Evolutionary conservation across 1,139 yeast genomes (phyloP), one percentile per base, ranked within the genome.

Genomic region (Protomyces arabidopsidicola): DNA sequence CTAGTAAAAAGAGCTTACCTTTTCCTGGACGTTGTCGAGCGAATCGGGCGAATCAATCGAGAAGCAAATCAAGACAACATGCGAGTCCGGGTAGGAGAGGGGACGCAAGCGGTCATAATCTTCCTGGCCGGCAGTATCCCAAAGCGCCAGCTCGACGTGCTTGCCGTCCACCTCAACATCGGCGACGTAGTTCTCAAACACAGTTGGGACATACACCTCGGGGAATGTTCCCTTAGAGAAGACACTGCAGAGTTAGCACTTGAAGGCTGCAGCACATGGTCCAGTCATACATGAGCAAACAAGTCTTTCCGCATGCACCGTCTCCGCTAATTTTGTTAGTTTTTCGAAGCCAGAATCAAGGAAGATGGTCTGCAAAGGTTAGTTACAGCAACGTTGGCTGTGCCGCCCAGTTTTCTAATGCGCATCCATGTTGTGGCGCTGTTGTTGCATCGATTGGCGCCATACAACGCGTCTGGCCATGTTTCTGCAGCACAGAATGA

Each of bases 71-170:
- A 90, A 77, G 72, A 90, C 90, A 55, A 90, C 87, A 71, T 90
- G 96, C 0, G 97, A 90, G 72, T 90, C 96, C 1, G 97, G 97
- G 73, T 90, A 90, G 20, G 95, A 87, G 68, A 90, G 79, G 5
- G 97, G 97, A 76, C 97, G 82, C 73, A 90, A 80, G 68, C 97
- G 81, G 75, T 90, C 97, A 75, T 90, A 90, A 75, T 90, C 97
- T 72, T 88, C 88, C 76, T 90, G 97, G 35, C 97, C 97, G 8
- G 97, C 97, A 18, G 97, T 90, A 81, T 90, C 97, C 96, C 97
- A 90, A 60, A 90, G 81, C 31, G 95, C 96, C 63, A 90, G 79
- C 48, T 65, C 68, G 45, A 88, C 86, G 63, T 87, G 87, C 71
- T 86, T 90, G 53, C 88, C 88, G 71, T 87, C 93, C 48, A 86